Base-by-base conservation (phyloP, 768 basidiomycete genomes). In the Candolleomyces aberdarensis region DNA sequence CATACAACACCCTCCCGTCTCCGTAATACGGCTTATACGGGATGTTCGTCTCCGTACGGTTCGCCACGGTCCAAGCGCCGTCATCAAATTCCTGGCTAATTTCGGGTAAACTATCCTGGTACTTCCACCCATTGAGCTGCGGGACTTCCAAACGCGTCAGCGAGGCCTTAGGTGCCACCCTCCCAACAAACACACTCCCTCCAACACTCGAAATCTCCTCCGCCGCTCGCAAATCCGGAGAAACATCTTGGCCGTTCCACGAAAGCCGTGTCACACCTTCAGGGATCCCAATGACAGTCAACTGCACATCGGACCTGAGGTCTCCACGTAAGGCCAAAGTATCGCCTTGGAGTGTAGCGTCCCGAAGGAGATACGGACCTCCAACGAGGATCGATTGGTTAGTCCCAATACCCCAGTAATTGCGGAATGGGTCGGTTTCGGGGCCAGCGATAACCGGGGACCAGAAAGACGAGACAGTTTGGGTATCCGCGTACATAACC, bases 1-100 rank as follows among this genome's bases (percentile, higher is more conserved):
- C 91, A 71, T 91, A 93, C 31, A 94, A 74, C n/a, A 92, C 75
- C 41, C 88, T 77, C 1, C 89, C 89, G 62, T 91, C 88, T 1
- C 89, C 89, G 63, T 88, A 90, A 62, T 82, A 76, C 4, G 88
- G 88, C 66, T 85, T 84, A 53, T 78, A 77, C 2, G 89, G 87
- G 60, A 88, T 86, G 64, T 89, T 91, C 31, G 92, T 92, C 20
- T 77, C 80, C n/a, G 80, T 89, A 62, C 86, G 86, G 65, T 91
- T 80, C 15, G 90, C 92, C 58, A 79, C 65, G 8, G 76, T 78
- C 92, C 91, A 94, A 5, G 65, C 59, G 2, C 75, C 71, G 70
- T 94, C 92, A 64, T 85, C 81, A 68, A 86, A 94, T 14, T 62
- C 69, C 0, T 63, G 53, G 46, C 72, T 70, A 17, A 88, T 79